A percentile compares a stretch with the other conserved stretches of the same genome.
These are phyloP conservation scores for Malassezia arunalokei DNA, from an alignment of 1,284 basidiomycete species.

Conservation along the genomic window DNA sequence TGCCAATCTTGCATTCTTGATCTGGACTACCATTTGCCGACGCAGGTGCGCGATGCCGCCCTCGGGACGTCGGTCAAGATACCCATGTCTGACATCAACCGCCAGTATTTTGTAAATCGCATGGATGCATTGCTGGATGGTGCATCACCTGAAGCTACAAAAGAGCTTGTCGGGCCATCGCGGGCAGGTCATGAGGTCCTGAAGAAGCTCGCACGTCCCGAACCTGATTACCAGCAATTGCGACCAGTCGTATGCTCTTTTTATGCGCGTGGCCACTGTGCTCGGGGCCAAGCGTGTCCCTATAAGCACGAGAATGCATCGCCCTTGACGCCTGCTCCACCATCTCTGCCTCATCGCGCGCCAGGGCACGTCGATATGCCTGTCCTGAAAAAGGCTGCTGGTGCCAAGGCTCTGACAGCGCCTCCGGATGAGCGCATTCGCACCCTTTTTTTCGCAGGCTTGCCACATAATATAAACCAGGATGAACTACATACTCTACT, in stretches of 20 bases:
- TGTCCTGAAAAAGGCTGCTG: constrained; percentile 60
- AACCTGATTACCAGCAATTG: constrained; percentile 94
- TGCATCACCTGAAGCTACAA: constrained; percentile 20
- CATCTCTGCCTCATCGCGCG: constrained; percentile 65
- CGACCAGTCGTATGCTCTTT: constrained; percentile 87
- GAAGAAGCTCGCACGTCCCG: constrained; percentile 78
- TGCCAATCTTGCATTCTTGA: constrained; percentile 97
- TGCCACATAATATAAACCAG: constrained; percentile 63
- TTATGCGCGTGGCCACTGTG: constrained; percentile 89
- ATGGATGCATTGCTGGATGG: constrained; percentile 60
- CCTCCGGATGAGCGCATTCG: constrained; percentile 77
- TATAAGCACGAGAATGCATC: constrained; percentile 67
- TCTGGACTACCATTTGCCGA: constrained; percentile 81
- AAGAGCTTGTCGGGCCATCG: constrained; percentile 15
- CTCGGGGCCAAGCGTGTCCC: constrained; percentile 77
- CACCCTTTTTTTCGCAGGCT: constrained; percentile 76
- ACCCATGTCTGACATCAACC: constrained; percentile 85
- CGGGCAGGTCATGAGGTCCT: constrained; percentile 75
- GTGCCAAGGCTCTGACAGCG: constrained; percentile 66
- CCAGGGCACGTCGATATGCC: constrained; percentile 48
- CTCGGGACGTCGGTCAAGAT: constrained; percentile 73
- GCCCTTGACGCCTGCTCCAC: neutral
- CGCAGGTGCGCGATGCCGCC: constrained; percentile 93
- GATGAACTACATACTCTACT: neutral
- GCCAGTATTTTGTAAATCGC: constrained; percentile 66